Percentiles rank a stretch among this genome's conserved stretches.
phyloP scores from a whole-genome alignment of 2,329 filamentous ascomycete species.

The Ophiosphaerella narmari region DNA sequence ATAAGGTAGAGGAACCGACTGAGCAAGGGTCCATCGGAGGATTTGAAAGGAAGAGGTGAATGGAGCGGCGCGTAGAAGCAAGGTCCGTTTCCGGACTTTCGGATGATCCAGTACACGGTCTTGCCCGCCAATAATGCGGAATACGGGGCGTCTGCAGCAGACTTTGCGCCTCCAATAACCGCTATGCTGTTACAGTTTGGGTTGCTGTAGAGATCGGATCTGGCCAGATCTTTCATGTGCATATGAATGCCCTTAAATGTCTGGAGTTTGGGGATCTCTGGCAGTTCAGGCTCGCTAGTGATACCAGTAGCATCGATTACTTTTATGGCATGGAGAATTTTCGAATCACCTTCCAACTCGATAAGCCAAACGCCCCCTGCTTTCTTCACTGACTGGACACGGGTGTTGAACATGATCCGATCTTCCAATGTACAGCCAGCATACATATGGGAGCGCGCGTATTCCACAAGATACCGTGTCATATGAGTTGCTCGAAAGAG shows the following conservation, averaged over 20 bases:
- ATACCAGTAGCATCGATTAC: conserved; percentile 28
- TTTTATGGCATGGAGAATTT: not conserved
- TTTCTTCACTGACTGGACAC: conserved; percentile 21
- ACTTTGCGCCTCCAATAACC: conserved; percentile 46
- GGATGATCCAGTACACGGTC: conserved; percentile 43
- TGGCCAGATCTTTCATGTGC: conserved; percentile 36
- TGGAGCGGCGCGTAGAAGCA: conserved; percentile 29
- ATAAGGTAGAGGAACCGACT: too few relatives aligned
- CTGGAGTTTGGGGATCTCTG: conserved; percentile 30
- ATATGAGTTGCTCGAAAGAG: conserved; percentile 27
- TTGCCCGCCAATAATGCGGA: conserved; percentile 39
- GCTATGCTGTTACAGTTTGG: not conserved
- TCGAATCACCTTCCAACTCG: conserved; percentile 3
- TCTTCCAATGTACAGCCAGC: conserved; percentile 15
- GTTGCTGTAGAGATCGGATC: not conserved
- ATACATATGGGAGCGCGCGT: conserved; percentile 28
- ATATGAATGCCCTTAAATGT: conserved; percentile 31
- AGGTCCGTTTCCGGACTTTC: conserved; percentile 31
- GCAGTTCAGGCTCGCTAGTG: conserved; percentile 29
- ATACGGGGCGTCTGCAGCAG: conserved; percentile 48
- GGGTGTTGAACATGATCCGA: conserved; percentile 16
- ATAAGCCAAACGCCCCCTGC: conserved; percentile 4
- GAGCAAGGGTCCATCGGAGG: too few relatives aligned
- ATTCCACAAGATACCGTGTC: conserved; percentile 30
- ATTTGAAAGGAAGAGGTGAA: conserved; percentile 2